Percentiles rank a stretch among this genome's conserved stretches.
Evolutionary conservation across 306 rosid species (phyloP).

Genomic region (Acmispon strigosus): DNA sequence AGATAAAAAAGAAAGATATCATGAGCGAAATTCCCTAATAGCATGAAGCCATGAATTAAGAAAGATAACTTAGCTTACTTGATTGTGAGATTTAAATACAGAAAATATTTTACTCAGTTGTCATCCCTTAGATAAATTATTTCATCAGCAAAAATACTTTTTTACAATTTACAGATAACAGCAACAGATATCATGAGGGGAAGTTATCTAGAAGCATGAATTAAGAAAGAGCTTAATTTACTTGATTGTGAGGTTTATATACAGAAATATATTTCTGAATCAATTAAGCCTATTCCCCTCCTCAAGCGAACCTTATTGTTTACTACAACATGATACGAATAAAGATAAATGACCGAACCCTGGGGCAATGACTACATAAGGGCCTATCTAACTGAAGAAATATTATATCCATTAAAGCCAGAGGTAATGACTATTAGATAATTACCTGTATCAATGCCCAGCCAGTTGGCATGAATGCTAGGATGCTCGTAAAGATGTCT

Average conservation of each 20-base stretch:
- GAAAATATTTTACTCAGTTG: neutral
- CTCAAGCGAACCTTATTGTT: neutral
- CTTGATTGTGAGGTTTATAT: neutral
- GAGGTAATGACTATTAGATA: neutral
- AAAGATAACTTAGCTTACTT: neutral
- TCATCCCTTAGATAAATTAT: too few species aligned
- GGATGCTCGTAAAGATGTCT: slow-evolving; percentile 73
- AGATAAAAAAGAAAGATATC: neutral
- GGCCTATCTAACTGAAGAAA: neutral
- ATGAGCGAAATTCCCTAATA: slow-evolving; percentile 1
- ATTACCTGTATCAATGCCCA: slow-evolving; percentile 90
- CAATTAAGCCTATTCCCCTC: neutral
- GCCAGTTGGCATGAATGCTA: slow-evolving; percentile 89
- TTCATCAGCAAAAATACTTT: neutral
- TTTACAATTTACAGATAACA: neutral
- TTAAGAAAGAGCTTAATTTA: neutral
- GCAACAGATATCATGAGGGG: neutral
- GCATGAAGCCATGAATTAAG: neutral
- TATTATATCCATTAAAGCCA: neutral
- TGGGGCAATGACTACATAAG: neutral
- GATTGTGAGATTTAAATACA: neutral
- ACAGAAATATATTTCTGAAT: slow-evolving; percentile 2
- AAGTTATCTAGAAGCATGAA: slow-evolving; percentile 9
- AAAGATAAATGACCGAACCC: neutral
- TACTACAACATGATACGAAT: neutral